Conservation (phyloP, 2,329 filamentous ascomycete genomes). For the Sclerotinia trifoliorum region DNA sequence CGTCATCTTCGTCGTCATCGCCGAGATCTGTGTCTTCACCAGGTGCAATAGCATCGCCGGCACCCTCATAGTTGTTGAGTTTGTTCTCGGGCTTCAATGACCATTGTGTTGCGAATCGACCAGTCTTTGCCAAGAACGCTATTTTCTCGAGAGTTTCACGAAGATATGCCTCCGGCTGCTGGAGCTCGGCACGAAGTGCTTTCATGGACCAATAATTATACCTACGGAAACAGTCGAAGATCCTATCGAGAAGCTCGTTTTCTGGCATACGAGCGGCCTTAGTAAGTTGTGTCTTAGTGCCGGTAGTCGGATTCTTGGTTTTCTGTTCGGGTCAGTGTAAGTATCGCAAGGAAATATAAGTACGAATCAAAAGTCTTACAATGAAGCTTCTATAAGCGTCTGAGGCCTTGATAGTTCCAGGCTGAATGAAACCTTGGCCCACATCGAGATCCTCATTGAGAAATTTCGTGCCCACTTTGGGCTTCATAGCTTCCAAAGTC, state of each 20-base stretch:
- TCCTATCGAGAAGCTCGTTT: constrained; percentile 80
- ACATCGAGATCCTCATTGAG: constrained; percentile 34
- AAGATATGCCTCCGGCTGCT: constrained; percentile 91
- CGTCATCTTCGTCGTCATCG: constrained; percentile 60
- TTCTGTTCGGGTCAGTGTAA: constrained; percentile 47
- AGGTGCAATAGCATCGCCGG: constrained; percentile 52
- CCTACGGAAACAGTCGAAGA: constrained; percentile 79
- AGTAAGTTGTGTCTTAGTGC: constrained; percentile 66
- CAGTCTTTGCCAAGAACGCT: constrained; percentile 77
- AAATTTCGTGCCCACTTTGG: constrained; percentile 54
- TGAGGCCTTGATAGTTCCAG: constrained; percentile 48
- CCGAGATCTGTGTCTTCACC: constrained; percentile 49
- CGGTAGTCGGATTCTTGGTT: constrained; percentile 49
- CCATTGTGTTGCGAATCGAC: constrained; percentile 83
- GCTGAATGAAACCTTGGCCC: constrained; percentile 52
- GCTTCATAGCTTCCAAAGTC: constrained; percentile 59
- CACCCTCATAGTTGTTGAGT: constrained; percentile 51
- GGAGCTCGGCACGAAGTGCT: constrained; percentile 70
- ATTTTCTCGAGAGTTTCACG: constrained; percentile 81
- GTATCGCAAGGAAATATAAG: neutral
- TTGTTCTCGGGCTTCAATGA: constrained; percentile 71
- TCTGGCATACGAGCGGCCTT: constrained; percentile 90
- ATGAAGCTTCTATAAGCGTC: constrained; percentile 54
- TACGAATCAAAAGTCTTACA: constrained; percentile 48
- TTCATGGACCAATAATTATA: constrained; percentile 96